Evolutionary conservation across 2,329 filamentous ascomycete genomes (phyloP).

Genomic region (Talaromyces piceae): DNA sequence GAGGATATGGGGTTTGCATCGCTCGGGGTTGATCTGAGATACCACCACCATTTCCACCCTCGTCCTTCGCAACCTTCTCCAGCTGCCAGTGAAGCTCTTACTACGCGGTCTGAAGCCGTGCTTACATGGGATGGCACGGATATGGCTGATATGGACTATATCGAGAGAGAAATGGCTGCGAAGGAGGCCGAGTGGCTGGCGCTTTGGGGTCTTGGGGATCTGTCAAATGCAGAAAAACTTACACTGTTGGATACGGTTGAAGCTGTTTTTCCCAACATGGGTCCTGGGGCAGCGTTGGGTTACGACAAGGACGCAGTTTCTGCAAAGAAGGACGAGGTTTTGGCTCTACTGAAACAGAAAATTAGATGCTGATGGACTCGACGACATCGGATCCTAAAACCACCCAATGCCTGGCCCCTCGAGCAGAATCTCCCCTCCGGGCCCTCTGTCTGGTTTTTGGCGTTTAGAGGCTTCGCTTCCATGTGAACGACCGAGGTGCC

Average conservation of each 20-base stretch:
- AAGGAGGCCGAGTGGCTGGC: conserved; percentile 23
- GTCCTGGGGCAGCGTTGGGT: not conserved
- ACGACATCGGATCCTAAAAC: not conserved
- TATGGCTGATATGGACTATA: conserved; percentile 25
- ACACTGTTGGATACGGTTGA: conserved; percentile 24
- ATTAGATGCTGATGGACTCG: not conserved
- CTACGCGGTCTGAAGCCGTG: conserved; percentile 17
- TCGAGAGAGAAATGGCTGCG: conserved; percentile 20
- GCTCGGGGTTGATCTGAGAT: conserved; percentile 32
- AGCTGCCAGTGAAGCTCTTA: conserved; percentile 10
- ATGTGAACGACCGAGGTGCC: not conserved
- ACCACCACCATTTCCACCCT: too few species aligned
- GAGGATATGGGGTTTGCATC: conserved; percentile 31
- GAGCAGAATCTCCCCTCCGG: not conserved
- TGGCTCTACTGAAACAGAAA: conserved; percentile 7
- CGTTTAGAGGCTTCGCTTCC: not conserved
- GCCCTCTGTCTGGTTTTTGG: not conserved
- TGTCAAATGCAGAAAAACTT: conserved; percentile 13
- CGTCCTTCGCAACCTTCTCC: conserved; percentile 1
- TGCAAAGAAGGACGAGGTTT: conserved; percentile 9
- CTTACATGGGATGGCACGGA: conserved; percentile 33
- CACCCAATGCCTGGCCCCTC: not conserved
- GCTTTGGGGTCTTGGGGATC: conserved; percentile 19
- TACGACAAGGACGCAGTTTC: conserved; percentile 14
- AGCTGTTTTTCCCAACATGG: conserved; percentile 20